Base-by-base conservation (phyloP, 805 yeast genomes). In the Danielozyma ontarioensis region DNA sequence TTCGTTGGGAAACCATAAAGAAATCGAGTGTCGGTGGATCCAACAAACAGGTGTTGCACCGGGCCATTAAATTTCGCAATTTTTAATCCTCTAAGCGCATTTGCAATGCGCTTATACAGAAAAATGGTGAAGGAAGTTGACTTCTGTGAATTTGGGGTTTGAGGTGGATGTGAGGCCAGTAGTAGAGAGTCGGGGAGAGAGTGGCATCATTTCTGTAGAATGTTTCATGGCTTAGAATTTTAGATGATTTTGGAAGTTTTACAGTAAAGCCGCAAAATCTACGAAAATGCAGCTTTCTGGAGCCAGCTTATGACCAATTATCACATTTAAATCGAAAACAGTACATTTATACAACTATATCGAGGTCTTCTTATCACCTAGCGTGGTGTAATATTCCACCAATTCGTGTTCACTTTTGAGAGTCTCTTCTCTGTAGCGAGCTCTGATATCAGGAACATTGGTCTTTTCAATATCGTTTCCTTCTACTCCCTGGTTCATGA, bases 391-490 rank as follows among this genome's bases (percentile, higher is more conserved):
- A 37, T 71, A 73, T 2, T 74, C 68, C 13, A 83, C 76, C 39
- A 88, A 67, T 41, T 80, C 87, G 37, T 76, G 74, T 53, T 84
- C 89, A 19, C 84, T 76, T 24, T 66, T 56, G 35, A 82, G 65
- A 0, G 97, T 89, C 47, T 89, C 96, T 37, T 74, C 73, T 55
- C 99, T 76, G 57, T 84, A 93, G 13, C 80, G 77, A 22, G 82
- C 76, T 52, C 99, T 77, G 32, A 89, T 81, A 45, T 82, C 80
- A 1, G 99, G 98, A 32, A 93, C 96, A 53, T 93, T 93, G 2
- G 97, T 85, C 67, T 88, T 93, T 49, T 85, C 96, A 31, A 93
- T 80, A 51, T 85, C 89, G 51, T 89, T 88, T 4, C 95, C 95
- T 18, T 71, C 76, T n/a, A 76, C 70, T 4, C 94, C 95, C 0